These are phyloP conservation scores for Metschnikowia cerradonensis DNA, from an alignment of 805 yeast species.

Conservation along the genomic window DNA sequence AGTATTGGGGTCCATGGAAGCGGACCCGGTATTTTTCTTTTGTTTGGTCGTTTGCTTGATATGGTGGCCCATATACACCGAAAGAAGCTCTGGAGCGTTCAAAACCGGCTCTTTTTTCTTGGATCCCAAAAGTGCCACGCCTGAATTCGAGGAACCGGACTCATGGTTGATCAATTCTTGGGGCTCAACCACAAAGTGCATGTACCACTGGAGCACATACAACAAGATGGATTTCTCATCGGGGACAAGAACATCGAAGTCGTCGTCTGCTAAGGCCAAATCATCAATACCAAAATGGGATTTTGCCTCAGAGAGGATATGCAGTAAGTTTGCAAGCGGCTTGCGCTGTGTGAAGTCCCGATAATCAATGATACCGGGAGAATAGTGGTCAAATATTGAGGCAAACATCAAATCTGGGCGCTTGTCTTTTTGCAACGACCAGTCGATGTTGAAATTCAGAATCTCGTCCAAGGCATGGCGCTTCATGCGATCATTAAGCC, in stretches of 20 bases:
- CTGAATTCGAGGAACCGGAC: slow-evolving; percentile 12
- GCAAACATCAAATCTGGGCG: slow-evolving; percentile 46
- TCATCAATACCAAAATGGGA: slow-evolving; percentile 46
- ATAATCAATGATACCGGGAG: slow-evolving; percentile 17
- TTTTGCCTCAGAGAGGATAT: slow-evolving; percentile 42
- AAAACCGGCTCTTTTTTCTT: slow-evolving; percentile 33
- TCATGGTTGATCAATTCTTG: slow-evolving; percentile 29
- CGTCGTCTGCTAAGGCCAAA: slow-evolving; percentile 53
- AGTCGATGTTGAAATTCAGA: slow-evolving; percentile 49
- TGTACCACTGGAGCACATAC: slow-evolving; percentile 58
- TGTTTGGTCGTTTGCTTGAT: slow-evolving; percentile 35
- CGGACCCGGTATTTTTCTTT: slow-evolving; percentile 3
- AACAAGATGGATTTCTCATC: slow-evolving; percentile 61
- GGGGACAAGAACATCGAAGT: slow-evolving; percentile 45
- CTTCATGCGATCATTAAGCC: slow-evolving; percentile 45
- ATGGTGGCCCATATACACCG: slow-evolving; percentile 38
- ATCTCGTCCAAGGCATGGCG: slow-evolving; percentile 25
- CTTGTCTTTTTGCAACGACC: slow-evolving; percentile 45
- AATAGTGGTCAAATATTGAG: slow-evolving; percentile 30
- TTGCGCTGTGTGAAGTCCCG: slow-evolving; percentile 22
- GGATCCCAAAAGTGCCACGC: slow-evolving; percentile 34
- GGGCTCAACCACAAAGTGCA: slow-evolving; percentile 25
- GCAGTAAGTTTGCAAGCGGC: slow-evolving; percentile 12
- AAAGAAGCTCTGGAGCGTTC: slow-evolving; percentile 38
- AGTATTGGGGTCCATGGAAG: too few species aligned